Base-by-base conservation (phyloP, 1,284 basidiomycete species). In the Microbotryum silenes-acaulis region DNA sequence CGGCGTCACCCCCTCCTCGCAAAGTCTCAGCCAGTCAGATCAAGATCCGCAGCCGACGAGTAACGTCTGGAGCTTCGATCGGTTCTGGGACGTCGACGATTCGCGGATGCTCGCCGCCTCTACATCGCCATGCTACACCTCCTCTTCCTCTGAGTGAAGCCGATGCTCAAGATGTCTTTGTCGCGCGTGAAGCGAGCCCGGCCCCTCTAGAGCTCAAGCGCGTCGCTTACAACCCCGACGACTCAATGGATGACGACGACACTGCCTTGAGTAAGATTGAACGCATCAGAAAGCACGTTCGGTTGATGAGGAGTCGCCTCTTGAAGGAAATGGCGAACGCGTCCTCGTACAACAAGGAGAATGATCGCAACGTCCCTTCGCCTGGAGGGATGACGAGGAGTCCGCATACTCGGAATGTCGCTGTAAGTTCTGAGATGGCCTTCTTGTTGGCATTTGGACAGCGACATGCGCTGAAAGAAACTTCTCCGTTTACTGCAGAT, bases 381-480 rank as follows among this genome's bases (percentile, higher is more conserved):
- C 63, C 60, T 0, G 51, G 62, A 2, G 55, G 56, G 6, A 31
- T 67, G n/a, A 63, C 66, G 14, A 56, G 66, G 6, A 65, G 63
- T 2, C 66, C 66, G 8, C 61, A 61, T 29, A 67, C 66, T 21
- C 63, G 66, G 21, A 62, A 67, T 44, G 63, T 67, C 23, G 56
- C 52, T 29, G 63, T 67, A 16, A 55, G 58, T 52, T 31, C 21
- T 10, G 3, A 42, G 5, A 31, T 20, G 6, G 25, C 25, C 25
- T 25, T 25, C 25, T 25, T 25, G 25, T 25, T 25, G 25, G 27
- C 27, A 6, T 5, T 27, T 27, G 27, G 27, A 6, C 27, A 27
- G 21, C 48, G 48, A 50, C n/a, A n/a, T n/a, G 25, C 12, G 1
- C n/a, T 7, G 29, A 21, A 4, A 49, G 23, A 10, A 37, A 10